phyloP scores from a whole-genome alignment of 129 eudicot species.

The Pulicaria dysenterica region DNA sequence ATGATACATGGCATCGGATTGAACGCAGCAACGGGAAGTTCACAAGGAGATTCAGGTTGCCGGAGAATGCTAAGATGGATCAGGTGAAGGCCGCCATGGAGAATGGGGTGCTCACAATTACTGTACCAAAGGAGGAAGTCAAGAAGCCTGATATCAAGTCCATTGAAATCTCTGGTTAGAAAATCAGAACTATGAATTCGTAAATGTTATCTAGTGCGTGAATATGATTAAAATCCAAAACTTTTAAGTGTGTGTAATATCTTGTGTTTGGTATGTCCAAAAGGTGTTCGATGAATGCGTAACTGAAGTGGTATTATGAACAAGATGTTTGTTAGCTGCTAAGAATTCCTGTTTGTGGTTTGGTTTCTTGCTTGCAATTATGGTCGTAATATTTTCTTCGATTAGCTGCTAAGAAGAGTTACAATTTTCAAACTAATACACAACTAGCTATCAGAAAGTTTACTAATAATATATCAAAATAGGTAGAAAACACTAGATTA shows the following conservation, averaged over 20 bases:
- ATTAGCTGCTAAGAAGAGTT: too few relatives aligned
- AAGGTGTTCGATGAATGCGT: slow-evolving; percentile 17
- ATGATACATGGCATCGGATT: slow-evolving; percentile 24
- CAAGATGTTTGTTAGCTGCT: neutral
- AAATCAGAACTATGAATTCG: neutral
- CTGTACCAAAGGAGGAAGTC: slow-evolving; percentile 40
- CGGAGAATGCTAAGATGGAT: slow-evolving; percentile 49
- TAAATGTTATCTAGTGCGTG: too few relatives aligned
- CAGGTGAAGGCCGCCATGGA: slow-evolving; percentile 47
- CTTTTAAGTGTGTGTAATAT: neutral
- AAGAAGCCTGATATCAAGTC: slow-evolving; percentile 48
- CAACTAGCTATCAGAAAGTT: too few relatives aligned
- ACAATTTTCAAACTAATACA: too few relatives aligned
- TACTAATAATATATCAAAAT: too few relatives aligned
- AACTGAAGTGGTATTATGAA: neutral
- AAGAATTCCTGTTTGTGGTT: neutral
- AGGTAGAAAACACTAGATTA: too few relatives aligned
- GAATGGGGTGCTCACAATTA: slow-evolving; percentile 43
- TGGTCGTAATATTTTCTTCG: too few relatives aligned
- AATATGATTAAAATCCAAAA: too few relatives aligned
- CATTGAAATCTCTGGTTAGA: slow-evolving; percentile 40
- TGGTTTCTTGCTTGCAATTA: too few relatives aligned
- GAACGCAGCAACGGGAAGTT: slow-evolving; percentile 40
- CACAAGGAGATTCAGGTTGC: slow-evolving; percentile 48
- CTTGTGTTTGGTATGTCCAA: neutral